These are phyloP conservation scores for Naganishia vishniacii DNA, from an alignment of 768 basidiomycete species.

Conservation along the genomic window DNA sequence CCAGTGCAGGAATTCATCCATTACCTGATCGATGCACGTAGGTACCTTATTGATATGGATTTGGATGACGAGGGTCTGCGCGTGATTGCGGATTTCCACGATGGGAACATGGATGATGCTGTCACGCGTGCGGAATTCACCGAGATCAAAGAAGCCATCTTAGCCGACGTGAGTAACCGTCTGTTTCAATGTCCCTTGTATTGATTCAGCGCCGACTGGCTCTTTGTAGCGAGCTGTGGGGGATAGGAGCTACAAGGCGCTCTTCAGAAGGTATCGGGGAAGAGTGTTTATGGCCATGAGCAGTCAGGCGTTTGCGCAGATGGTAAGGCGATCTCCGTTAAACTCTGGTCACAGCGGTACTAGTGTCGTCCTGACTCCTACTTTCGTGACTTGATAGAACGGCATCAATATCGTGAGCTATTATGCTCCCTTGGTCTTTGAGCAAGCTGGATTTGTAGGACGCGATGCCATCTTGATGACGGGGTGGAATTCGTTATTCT, in stretches of 20 bases:
- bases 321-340: too few species aligned
- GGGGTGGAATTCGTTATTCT: conserved; percentile 69
- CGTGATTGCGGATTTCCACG: conserved; percentile 83
- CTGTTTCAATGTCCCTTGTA: too few species aligned
- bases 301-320: conserved; percentile 88
- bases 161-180: conserved; percentile 15
- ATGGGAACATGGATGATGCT: conserved; percentile 65
- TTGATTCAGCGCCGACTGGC: too few species aligned
- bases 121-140: conserved; percentile 74
- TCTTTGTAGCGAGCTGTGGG: conserved; percentile 54
- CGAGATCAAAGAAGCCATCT: conserved; percentile 67
- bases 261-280: conserved; percentile 83
- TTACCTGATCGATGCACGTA: conserved; percentile 89
- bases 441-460: conserved; percentile 84
- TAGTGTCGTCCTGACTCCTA: too few species aligned
- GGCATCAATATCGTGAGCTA: conserved; percentile 66
- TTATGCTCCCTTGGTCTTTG: conserved; percentile 59
- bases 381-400: too few species aligned
- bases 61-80: conserved; percentile 74
- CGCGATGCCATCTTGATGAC: conserved; percentile 92
- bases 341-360: too few species aligned
- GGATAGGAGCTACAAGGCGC: conserved; percentile 65
- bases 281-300: conserved; percentile 90
- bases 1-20: conserved; percentile 55
- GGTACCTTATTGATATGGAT: conserved; percentile 88